These are phyloP conservation scores for Rubia balearica DNA, from an alignment of 305 asterid species.

Conservation along the genomic window DNA sequence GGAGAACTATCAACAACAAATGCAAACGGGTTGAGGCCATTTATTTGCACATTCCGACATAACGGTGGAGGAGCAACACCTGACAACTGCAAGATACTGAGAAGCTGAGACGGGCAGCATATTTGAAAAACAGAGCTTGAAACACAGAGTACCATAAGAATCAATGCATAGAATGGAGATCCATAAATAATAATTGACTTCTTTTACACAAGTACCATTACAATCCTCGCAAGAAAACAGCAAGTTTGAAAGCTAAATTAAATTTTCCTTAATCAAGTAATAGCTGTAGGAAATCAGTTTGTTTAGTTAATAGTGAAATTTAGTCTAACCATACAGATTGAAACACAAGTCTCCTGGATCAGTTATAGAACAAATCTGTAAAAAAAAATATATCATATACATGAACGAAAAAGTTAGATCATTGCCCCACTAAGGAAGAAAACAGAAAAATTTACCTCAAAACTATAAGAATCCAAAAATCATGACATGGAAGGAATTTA, in stretches of 20 bases:
- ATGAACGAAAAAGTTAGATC: not conserved
- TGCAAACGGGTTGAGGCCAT: conserved; percentile 52
- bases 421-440: not conserved
- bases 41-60: conserved; percentile 63
- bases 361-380: not conserved
- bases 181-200: not conserved
- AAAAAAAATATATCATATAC: not conserved
- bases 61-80: conserved; percentile 88
- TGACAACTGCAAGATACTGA: conserved; percentile 57
- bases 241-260: not conserved
- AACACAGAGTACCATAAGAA: not conserved
- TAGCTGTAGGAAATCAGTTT: not conserved
- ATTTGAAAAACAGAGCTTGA: conserved; percentile 8
- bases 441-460: not conserved
- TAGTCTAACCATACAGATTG: not conserved
- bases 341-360: not conserved
- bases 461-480: not conserved
- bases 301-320: not conserved
- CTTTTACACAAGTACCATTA: not conserved
- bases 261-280: conserved; percentile 5
- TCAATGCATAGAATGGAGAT: not conserved
- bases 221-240: not conserved
- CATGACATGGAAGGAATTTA: not conserved
- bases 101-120: conserved; percentile 6
- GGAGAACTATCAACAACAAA: conserved; percentile 68